Evolutionary conservation across 1,284 basidiomycete genomes (phyloP), one percentile per base, ranked within the genome.

Genomic region (Pyrrhoderma lamaoense): DNA sequence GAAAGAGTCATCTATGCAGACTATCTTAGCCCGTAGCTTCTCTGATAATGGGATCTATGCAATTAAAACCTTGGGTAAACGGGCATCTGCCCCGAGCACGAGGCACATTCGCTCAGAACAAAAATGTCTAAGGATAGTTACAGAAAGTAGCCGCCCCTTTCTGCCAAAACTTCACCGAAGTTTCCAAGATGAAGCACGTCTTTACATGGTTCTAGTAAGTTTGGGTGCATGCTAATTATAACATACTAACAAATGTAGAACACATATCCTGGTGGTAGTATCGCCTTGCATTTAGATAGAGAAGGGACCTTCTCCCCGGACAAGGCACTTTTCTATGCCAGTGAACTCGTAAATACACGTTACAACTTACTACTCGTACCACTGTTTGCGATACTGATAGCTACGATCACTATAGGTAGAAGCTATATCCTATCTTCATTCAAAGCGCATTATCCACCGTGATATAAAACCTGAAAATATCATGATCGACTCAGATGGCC

Each of bases 281-380:
- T 87, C 9, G 71, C 77, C 0, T 79, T 79, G 2, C 76, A 82
- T 56, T 69, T 88, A 45, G 72, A 73, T 37, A 69, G 74, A 1
- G 74, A 78, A 66, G 82, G 81, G 0, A 62, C 75, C 16, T 63
- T 87, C 11, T 74, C 75, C 0, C 66, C 75, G 3, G 72, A 79
- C 45, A 70, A 79, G 13, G 77, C 79, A 1, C 66, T 77, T 21
- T 85, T 85, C 61, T 86, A 85, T 62, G 78, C 80, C 1, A 74
- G 75, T 18, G 85, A 89, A 64, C 77, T 88, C 44, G 79, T 79
- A 19, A 53, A n/a, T n/a, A n/a, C n/a, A n/a, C n/a, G n/a, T 51
- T 37, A n/a, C 25, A 11, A 8, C 46, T 8, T 31, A 37, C 38
- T 45, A 35, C 21, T 23, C 25, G 25, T 7, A 36, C 13, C 47